A percentile compares a stretch with the other conserved stretches of the same genome.
phyloP scores from a whole-genome alignment of 2,329 filamentous ascomycete species.

The Colletotrichum godetiae region DNA sequence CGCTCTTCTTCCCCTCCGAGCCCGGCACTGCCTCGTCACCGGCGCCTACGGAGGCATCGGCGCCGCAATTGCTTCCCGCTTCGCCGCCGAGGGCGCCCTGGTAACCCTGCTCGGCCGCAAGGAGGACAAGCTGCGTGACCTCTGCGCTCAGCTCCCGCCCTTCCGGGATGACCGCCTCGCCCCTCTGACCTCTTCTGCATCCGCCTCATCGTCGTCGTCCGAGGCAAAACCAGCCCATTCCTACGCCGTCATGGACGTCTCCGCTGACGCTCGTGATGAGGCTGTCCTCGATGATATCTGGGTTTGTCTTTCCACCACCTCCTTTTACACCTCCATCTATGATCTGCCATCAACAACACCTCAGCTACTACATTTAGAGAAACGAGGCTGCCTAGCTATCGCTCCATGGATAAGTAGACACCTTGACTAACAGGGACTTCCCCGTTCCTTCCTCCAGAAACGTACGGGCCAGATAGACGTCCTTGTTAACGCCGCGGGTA shows the following conservation, averaged over 20 bases:
- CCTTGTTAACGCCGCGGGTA: slow-evolving; percentile 84
- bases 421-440: slow-evolving; percentile 6
- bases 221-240: slow-evolving; percentile 20
- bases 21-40: slow-evolving; percentile 71
- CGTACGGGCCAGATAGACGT: slow-evolving; percentile 56
- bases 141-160: slow-evolving; percentile 45
- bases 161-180: slow-evolving; percentile 27
- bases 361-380: not conserved
- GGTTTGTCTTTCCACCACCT: slow-evolving; percentile 15
- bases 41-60: slow-evolving; percentile 80
- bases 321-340: not conserved
- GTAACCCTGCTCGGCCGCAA: slow-evolving; percentile 72
- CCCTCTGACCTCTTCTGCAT: slow-evolving; percentile 37
- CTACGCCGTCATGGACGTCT: slow-evolving; percentile 36
- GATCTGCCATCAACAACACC: not conserved
- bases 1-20: slow-evolving; percentile 42
- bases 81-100: slow-evolving; percentile 70
- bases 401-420: not conserved
- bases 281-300: slow-evolving; percentile 33
- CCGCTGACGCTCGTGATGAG: slow-evolving; percentile 26
- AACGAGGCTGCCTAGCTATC: not conserved
- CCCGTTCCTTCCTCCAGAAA: not conserved
- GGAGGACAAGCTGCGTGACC: slow-evolving; percentile 55
- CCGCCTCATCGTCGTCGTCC: not conserved
- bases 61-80: slow-evolving; percentile 72